phyloP scores from a whole-genome alignment of 768 basidiomycete species.

The Macrocybe gigantea region DNA sequence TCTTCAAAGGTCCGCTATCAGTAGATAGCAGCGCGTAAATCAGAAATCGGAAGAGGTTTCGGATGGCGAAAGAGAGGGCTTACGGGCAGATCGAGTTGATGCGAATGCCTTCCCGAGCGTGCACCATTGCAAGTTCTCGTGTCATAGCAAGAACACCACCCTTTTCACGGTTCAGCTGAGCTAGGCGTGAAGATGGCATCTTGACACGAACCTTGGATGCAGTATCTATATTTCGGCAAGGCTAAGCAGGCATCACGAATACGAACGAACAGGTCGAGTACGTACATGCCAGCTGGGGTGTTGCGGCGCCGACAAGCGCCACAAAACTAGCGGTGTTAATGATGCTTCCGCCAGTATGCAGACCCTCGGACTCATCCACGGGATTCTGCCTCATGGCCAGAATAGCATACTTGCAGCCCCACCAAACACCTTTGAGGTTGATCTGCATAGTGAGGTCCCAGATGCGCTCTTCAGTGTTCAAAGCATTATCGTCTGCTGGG shows the following conservation, averaged over 20 bases:
- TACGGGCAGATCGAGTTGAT: slow-evolving; percentile 96
- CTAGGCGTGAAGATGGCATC: background rate
- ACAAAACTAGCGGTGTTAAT: slow-evolving; percentile 99
- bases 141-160: slow-evolving; percentile 99
- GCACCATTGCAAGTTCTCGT: slow-evolving; percentile 95
- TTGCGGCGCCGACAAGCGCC: slow-evolving; percentile 91
- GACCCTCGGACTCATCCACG: slow-evolving; percentile 71
- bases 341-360: slow-evolving; percentile 83
- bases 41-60: slow-evolving; percentile 2
- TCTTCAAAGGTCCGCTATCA: slow-evolving; percentile 85
- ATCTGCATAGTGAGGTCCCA: slow-evolving; percentile 93
- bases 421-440: slow-evolving; percentile 99
- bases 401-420: slow-evolving; percentile 97
- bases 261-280: slow-evolving; percentile 10
- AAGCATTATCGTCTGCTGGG: slow-evolving; percentile 86
- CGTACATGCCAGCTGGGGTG: slow-evolving; percentile 96
- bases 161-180: slow-evolving; percentile 25
- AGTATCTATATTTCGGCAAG: slow-evolving; percentile 54
- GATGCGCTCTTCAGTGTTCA: slow-evolving; percentile 94
- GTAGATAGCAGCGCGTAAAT: slow-evolving; percentile 5
- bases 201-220: slow-evolving; percentile 70
- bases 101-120: slow-evolving; percentile 95
- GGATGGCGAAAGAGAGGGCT: slow-evolving; percentile 20
- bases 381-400: slow-evolving; percentile 94
- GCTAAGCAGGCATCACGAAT: background rate